A percentile compares a stretch with the other conserved stretches of the same genome.
Evolutionary conservation across 1,284 basidiomycete species (phyloP).

Genomic region (Cryptococcus amylolentus): DNA sequence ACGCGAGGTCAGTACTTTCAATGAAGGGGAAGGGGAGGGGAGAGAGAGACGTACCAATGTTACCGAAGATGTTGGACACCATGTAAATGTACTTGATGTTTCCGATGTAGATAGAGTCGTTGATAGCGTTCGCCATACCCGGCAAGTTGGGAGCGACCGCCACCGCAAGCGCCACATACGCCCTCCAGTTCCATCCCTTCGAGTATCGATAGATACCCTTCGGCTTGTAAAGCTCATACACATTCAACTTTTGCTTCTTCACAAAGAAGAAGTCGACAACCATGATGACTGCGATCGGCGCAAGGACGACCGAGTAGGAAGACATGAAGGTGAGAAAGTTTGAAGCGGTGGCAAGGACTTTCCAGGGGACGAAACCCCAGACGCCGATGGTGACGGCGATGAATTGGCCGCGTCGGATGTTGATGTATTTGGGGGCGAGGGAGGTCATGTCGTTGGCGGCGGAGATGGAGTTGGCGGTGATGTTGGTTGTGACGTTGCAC

Average conservation of each 20-base stretch:
- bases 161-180: conserved; percentile 52
- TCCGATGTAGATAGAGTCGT: conserved; percentile 54
- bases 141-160: conserved; percentile 78
- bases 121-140: conserved; percentile 47
- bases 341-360: conserved; percentile 33
- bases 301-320: conserved; percentile 42
- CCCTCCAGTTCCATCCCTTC: conserved; percentile 65
- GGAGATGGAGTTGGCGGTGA: conserved; percentile 62
- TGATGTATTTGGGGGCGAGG: conserved; percentile 57
- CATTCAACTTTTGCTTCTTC: conserved; percentile 31
- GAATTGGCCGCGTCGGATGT: conserved; percentile 69
- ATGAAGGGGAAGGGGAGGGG: not conserved
- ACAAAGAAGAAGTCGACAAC: conserved; percentile 37
- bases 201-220: conserved; percentile 38
- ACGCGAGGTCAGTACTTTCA: conserved; percentile 37
- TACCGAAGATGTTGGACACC: conserved; percentile 28
- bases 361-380: conserved; percentile 53
- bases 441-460: conserved; percentile 75
- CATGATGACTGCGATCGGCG: conserved; percentile 39
- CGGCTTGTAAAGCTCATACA: conserved; percentile 38
- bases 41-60: conserved; percentile 19
- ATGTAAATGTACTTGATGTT: conserved; percentile 59
- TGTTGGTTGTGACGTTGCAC: conserved; percentile 68
- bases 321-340: conserved; percentile 43
- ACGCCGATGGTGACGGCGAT: conserved; percentile 69